Evolutionary conservation across 2,329 filamentous ascomycete genomes (phyloP).

Genomic region (Botrytis cinerea): DNA sequence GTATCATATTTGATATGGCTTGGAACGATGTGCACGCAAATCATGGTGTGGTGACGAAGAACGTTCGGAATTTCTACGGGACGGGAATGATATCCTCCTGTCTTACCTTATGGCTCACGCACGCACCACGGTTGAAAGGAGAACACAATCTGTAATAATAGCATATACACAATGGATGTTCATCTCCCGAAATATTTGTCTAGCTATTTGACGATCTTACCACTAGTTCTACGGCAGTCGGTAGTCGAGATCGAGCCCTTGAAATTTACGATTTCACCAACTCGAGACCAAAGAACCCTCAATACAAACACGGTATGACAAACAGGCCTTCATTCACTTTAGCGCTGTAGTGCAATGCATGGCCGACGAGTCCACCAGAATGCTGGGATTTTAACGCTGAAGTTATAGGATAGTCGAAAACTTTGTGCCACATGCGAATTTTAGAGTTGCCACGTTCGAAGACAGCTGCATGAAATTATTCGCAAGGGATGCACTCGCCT

Average conservation of each 20-base stretch:
- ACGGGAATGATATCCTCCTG: slow-evolving; percentile 7
- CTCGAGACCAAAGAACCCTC: neutral
- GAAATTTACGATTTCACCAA: neutral
- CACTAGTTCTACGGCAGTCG: slow-evolving; percentile 4
- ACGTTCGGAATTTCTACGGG: neutral
- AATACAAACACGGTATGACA: neutral
- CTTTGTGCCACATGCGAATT: slow-evolving; percentile 24
- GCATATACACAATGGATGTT: neutral
- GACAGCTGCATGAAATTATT: slow-evolving; percentile 24
- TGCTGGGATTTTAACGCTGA: slow-evolving; percentile 4
- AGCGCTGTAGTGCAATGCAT: slow-evolving; percentile 18
- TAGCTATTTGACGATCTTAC: neutral
- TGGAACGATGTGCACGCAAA: slow-evolving; percentile 3
- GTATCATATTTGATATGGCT: slow-evolving; percentile 17
- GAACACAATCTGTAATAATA: slow-evolving; percentile 2
- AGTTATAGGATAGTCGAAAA: neutral
- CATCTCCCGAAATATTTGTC: slow-evolving; percentile 7
- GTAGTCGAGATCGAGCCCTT: neutral
- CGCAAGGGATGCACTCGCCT: slow-evolving; percentile 12
- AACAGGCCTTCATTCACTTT: neutral
- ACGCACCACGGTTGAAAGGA: slow-evolving; percentile 7
- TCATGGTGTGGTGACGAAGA: neutral
- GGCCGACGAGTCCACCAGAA: neutral
- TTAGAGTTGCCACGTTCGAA: slow-evolving; percentile 25
- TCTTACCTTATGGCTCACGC: slow-evolving; percentile 2